phyloP scores from a whole-genome alignment of 306 rosid genomes.

The Cotoneaster glaucophyllus region DNA sequence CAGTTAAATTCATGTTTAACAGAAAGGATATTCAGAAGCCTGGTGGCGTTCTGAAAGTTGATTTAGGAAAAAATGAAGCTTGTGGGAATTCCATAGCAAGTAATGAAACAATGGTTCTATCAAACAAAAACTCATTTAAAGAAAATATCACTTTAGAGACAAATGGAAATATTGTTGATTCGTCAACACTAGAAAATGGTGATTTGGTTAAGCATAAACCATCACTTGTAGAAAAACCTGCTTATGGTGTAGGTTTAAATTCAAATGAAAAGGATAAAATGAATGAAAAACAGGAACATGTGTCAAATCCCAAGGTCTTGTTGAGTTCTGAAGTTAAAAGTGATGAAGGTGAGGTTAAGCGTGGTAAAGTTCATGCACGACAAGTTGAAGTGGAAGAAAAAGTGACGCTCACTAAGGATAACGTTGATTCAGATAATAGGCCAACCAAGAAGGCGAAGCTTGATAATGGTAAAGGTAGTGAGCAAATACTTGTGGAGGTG shows the following conservation, averaged over 20 bases:
- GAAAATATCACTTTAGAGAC: conserved; percentile 21
- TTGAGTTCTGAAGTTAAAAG: conserved; percentile 24
- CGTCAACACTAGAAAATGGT: conserved; percentile 23
- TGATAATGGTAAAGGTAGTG: not conserved
- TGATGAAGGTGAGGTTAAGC: conserved; percentile 4
- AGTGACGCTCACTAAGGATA: conserved; percentile 10
- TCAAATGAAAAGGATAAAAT: conserved; percentile 9
- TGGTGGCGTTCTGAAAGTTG: conserved; percentile 25
- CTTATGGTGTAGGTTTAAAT: conserved; percentile 4
- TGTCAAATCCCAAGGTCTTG: conserved; percentile 4
- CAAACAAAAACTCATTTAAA: conserved; percentile 13
- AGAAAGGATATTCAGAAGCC: conserved; percentile 34
- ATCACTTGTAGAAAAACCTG: conserved; percentile 24
- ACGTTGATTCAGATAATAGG: conserved; percentile 28
- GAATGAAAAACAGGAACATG: conserved; percentile 5
- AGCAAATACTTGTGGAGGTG: not conserved
- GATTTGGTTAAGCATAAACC: conserved; percentile 11
- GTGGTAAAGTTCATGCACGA: conserved; percentile 14
- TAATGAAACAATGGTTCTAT: conserved; percentile 27
- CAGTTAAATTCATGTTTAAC: conserved; percentile 72
- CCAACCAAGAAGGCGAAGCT: conserved; percentile 37
- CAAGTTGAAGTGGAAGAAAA: conserved; percentile 11
- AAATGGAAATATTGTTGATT: conserved; percentile 11
- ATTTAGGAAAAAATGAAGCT: conserved; percentile 34
- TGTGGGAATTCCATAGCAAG: conserved; percentile 17